phyloP scores from a whole-genome alignment of 2,329 filamentous ascomycete species.

The Colletotrichum trifolii region DNA sequence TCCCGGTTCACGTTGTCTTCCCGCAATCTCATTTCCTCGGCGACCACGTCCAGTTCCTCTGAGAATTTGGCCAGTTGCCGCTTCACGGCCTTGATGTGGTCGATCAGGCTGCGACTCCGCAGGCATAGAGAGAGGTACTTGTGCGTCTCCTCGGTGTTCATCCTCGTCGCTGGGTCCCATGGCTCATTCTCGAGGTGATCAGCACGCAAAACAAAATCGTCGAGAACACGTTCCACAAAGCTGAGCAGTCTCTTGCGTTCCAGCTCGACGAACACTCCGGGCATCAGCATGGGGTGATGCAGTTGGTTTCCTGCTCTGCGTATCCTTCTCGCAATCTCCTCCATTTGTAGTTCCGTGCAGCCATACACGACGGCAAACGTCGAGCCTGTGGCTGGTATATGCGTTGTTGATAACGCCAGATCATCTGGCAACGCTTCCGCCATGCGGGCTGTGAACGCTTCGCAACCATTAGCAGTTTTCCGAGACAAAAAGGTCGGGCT shows the following conservation, averaged over 20 bases:
- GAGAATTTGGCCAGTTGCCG: conserved; percentile 4
- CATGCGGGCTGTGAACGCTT: conserved; percentile 17
- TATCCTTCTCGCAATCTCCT: not conserved
- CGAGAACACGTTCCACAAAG: not conserved
- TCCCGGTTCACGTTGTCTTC: no score
- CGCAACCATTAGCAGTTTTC: not conserved
- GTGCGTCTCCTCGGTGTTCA: not conserved
- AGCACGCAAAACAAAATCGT: not conserved
- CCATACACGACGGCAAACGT: conserved; percentile 13
- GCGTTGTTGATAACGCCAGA: conserved; percentile 11
- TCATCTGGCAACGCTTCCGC: not conserved
- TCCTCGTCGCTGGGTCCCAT: not conserved
- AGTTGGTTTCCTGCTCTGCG: not conserved
- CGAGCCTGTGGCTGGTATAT: conserved; percentile 9
- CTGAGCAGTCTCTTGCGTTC: conserved; percentile 3
- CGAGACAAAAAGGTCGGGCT: not conserved
- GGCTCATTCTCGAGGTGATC: not conserved
- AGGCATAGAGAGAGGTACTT: conserved; percentile 4
- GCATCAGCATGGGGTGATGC: not conserved
- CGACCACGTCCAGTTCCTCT: conserved; percentile 5
- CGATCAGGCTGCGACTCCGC: not conserved
- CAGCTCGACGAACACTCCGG: conserved; percentile 14
- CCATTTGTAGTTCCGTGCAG: conserved; percentile 14
- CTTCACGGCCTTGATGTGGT: conserved; percentile 14
- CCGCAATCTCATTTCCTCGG: not conserved